phyloP scores from a whole-genome alignment of 2,329 filamentous ascomycete genomes.

The Furcasterigmium furcatum region DNA sequence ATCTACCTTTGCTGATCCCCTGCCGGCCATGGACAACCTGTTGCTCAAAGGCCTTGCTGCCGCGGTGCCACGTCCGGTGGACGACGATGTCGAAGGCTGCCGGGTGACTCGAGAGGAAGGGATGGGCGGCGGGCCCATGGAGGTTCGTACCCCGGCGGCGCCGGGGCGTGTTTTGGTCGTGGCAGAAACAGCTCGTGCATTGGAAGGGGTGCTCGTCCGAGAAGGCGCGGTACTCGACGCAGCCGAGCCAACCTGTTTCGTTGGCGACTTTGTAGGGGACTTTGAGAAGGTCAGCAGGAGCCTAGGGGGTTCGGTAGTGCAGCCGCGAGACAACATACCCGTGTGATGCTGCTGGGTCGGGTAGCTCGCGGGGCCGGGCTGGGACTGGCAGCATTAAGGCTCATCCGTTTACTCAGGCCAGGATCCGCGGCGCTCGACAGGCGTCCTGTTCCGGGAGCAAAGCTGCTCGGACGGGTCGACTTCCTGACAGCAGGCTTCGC shows the following conservation, averaged over 20 bases:
- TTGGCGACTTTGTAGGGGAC: conserved; percentile 78
- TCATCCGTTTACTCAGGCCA: conserved; percentile 60
- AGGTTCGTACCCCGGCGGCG: conserved; percentile 51
- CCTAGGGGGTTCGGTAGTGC: not conserved
- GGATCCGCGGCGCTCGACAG: conserved; percentile 45
- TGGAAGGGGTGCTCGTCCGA: conserved; percentile 63
- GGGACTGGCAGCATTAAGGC: conserved; percentile 69
- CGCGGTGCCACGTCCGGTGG: conserved; percentile 19
- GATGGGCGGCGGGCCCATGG: conserved; percentile 64
- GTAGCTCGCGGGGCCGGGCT: conserved; percentile 61
- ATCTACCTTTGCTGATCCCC: conserved; percentile 32
- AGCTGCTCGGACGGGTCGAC: conserved; percentile 47
- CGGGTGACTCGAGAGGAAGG: conserved; percentile 40
- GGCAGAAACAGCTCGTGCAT: conserved; percentile 41
- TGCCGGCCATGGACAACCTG: conserved; percentile 33
- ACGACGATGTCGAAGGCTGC: conserved; percentile 41
- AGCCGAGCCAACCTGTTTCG: conserved; percentile 63
- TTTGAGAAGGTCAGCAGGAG: conserved; percentile 25
- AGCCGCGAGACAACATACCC: conserved; percentile 52
- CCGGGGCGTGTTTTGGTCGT: conserved; percentile 55
- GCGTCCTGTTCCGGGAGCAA: conserved; percentile 34
- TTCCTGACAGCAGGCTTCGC: conserved; percentile 36
- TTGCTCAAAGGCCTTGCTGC: conserved; percentile 34
- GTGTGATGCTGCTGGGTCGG: conserved; percentile 52
- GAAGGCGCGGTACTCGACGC: conserved; percentile 56